Evolutionary conservation across 2,329 filamentous ascomycete species (phyloP).

Genomic region (Fusarium nematophilum): DNA sequence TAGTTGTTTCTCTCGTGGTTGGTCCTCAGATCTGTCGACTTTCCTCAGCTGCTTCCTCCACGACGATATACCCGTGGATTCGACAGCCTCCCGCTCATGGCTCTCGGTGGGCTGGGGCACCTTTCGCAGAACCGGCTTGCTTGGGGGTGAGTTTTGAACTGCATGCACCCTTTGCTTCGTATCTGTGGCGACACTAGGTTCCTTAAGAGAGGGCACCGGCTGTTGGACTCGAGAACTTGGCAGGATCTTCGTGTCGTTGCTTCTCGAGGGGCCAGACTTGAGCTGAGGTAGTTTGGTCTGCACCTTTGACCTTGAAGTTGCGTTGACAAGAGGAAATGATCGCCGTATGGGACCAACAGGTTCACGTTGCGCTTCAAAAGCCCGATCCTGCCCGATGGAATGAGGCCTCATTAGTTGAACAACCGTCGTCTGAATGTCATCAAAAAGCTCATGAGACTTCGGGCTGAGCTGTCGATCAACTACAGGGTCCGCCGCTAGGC

Average conservation of each 20-base stretch:
- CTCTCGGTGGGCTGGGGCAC: slow-evolving; percentile 2
- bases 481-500: slow-evolving; percentile 24
- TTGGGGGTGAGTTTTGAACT: slow-evolving; percentile 4
- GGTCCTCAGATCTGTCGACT: slow-evolving; percentile 33
- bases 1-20: slow-evolving; percentile 14
- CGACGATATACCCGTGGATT: slow-evolving; percentile 26
- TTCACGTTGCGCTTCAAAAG: slow-evolving; percentile 1
- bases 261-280: neutral
- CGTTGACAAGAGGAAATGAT: neutral
- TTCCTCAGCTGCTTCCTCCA: slow-evolving; percentile 42
- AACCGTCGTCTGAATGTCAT: slow-evolving; percentile 31
- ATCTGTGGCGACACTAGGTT: neutral
- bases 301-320: neutral
- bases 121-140: slow-evolving; percentile 17
- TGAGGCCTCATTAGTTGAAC: slow-evolving; percentile 19
- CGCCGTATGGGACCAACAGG: neutral
- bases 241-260: neutral
- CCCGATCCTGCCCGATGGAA: slow-evolving; percentile 21
- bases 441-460: slow-evolving; percentile 30
- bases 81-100: slow-evolving; percentile 9
- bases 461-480: slow-evolving; percentile 31
- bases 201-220: neutral
- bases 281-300: slow-evolving; percentile 2
- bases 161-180: neutral
- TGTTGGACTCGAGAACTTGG: slow-evolving; percentile 4